Base-by-base conservation (phyloP, 108 stramenopile genomes). In the Aurantiochytrium sp. region DNA sequence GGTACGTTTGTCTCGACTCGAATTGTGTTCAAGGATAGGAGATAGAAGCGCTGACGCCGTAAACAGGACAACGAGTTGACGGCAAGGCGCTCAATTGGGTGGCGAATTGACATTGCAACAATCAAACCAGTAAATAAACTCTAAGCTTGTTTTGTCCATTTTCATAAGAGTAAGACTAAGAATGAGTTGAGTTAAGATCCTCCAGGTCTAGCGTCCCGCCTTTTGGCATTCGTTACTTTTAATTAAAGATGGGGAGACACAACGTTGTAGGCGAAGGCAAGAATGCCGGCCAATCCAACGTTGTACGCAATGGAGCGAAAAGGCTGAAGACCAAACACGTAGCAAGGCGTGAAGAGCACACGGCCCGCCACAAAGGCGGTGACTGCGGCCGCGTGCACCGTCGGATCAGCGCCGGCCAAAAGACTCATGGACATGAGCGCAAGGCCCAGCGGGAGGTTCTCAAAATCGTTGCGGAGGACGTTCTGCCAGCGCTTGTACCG, bases 51-150 rank as follows among this genome's bases (percentile, higher is more conserved):
- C 55, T 57, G 2, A 57, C 64, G 3, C 10, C 0, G 4, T 69
- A 4, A 0, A 16, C 12, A 69, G 64, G 64, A 14, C 64, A 83
- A 45, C 49, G 51, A 6, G 76, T 83, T 19, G 51, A 83, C 49
- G 76, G 76, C 76, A 83, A 83, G 51, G 12, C 76, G 6, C 76
- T 83, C 25, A 83, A 83, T 8, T 83, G 76, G 76, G 51, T 53
- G 51, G 19, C 6, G 19, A 35, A 35, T 35, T 35, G 35, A 35
- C 35, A 35, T 1, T 35, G 35, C 35, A 35, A 35, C 35, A 35
- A 35, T 35, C 0, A 35, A 35, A 2, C 35, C 35, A 35, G 35
- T 35, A 35, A 35, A 35, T 35, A 35, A 0, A 35, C 35, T 35
- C 35, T 35, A 35, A 35, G 35, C 35, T 35, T 35, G 35, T 35